A percentile compares a stretch with the other conserved stretches of the same genome.
phyloP scores from a whole-genome alignment of 2,329 filamentous ascomycete species.

The Claviceps africana region DNA sequence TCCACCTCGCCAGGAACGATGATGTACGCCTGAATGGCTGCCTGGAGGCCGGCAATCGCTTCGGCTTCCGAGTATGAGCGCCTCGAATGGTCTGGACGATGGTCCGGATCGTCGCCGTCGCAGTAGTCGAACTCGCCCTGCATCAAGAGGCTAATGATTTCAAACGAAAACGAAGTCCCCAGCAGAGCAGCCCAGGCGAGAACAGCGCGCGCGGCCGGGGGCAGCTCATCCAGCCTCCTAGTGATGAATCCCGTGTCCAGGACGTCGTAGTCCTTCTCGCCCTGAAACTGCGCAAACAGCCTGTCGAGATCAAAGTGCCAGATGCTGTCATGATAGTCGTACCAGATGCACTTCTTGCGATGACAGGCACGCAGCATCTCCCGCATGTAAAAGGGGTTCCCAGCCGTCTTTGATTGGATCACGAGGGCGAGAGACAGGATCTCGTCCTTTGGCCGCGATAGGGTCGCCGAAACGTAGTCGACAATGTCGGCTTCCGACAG shows the following conservation, averaged over 20 bases:
- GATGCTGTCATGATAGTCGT: slow-evolving; percentile 66
- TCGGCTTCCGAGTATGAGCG: slow-evolving; percentile 46
- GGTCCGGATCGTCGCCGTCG: slow-evolving; percentile 30
- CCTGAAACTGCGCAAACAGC: slow-evolving; percentile 73
- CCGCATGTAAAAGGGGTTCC: slow-evolving; percentile 82
- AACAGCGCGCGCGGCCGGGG: slow-evolving; percentile 58
- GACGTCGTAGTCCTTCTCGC: slow-evolving; percentile 63
- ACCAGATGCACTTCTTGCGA: slow-evolving; percentile 77
- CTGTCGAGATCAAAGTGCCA: slow-evolving; percentile 81
- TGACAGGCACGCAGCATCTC: slow-evolving; percentile 84
- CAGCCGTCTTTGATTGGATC: slow-evolving; percentile 75
- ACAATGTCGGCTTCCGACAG: slow-evolving; percentile 68
- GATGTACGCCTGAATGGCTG: slow-evolving; percentile 65
- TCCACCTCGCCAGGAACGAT: slow-evolving; percentile 72
- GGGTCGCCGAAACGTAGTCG: slow-evolving; percentile 67
- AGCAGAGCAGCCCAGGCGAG: slow-evolving; percentile 77
- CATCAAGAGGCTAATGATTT: slow-evolving; percentile 62
- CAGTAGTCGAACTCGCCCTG: slow-evolving; percentile 55
- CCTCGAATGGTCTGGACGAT: slow-evolving; percentile 10
- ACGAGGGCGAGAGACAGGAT: slow-evolving; percentile 68
- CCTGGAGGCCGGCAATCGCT: slow-evolving; percentile 65
- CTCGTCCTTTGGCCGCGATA: slow-evolving; percentile 59
- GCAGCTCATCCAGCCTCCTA: slow-evolving; percentile 62
- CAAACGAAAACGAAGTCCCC: slow-evolving; percentile 73
- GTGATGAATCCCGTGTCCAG: slow-evolving; percentile 74